Evolutionary conservation across 345 rosid genomes (phyloP), one percentile per base, ranked within the genome.

Genomic region (Citrus trifoliata): DNA sequence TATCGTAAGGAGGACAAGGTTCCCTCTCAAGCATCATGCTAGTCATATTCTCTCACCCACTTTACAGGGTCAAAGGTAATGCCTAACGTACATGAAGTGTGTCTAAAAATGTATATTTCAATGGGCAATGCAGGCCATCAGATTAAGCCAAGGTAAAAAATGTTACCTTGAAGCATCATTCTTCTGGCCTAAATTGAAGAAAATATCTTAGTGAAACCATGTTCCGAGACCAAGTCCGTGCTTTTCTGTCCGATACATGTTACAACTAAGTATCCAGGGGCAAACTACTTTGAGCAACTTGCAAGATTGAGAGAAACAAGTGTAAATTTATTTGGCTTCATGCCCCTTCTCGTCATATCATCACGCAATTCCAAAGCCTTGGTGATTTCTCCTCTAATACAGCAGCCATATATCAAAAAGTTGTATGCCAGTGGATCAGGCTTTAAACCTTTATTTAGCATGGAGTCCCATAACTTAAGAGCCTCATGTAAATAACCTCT

Each of bases 361-460:
- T 85, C 90, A 10, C 84, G 86, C 86, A 93, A 79, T 70, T 91
- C 96, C 80, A 74, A 62, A 14, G 97, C 98, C 72, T 84, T 91
- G 65, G 63, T 73, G 35, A 84, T 65, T 75, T 90, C 88, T 78
- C 98, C 97, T 0, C 82, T 78, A 71, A 89, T 79, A 51, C 93
- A 94, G 76, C 96, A 91, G 13, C 96, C 97, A 14, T 87, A 66
- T 73, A 93, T 90, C 85, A 95, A 38, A 77, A 87, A 82, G 70
- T 87, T 89, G 84, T 90, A 95, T 7, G 98, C 96, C 27, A 91
- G 38, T 62, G 78, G 73, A 86, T 95, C 98, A 0, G 98, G 96
- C 83, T 76, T 88, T 75, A 91, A 61, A 61, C 98, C 97, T 78
- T 81, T 85, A 65, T 78, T 76, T 7, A 73, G 86, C 99, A 95